Evolutionary conservation across 805 yeast species (phyloP), one percentile per base, ranked within the genome.

Genomic region (Myxozyma sirexii): DNA sequence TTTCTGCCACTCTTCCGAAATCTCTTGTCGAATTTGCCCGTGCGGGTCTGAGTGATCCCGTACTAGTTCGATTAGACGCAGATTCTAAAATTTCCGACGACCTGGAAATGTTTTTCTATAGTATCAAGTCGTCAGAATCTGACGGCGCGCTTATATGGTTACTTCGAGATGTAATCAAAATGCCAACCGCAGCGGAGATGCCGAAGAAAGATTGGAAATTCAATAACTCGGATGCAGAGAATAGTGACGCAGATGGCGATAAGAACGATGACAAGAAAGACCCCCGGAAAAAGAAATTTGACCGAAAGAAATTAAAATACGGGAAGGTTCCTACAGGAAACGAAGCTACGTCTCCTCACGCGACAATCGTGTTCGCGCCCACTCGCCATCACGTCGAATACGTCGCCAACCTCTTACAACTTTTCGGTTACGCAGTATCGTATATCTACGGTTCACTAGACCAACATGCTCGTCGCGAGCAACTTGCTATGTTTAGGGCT

Each of bases 361-460:
- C 98, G 3, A 94, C 99, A 1, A 91, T 94, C 67, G 82, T 94
- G 1, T 94, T 94, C 69, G 97, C 90, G 6, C 99, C 98, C 48
- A 94, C 99, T 0, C 88, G 91, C 75, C 99, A 94, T 76, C 99
- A 94, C 75, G 99, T 94, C 23, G 99, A 94, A 75, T 96, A 90
- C 71, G 80, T 94, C 52, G 79, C 93, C 3, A 78, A 78, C 2
- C 72, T 94, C 59, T 77, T 94, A 59, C 84, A 81, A 68, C 84
- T 84, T 31, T 84, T 88, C 38, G 97, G 97, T 1, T 94, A 88
- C 73, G 85, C 94, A 5, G 88, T 84, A 0, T 87, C 99, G 1
- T 91, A 86, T 69, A 89, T 93, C 64, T 94, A 94, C 71, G 98
- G 99, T 74, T 82, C 97, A 0, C 79, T 94, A 63, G 98, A 94